Percentiles rank a stretch among this genome's conserved stretches.
Evolutionary conservation across 345 rosid species (phyloP).

Genomic region (Alliaria petiolata): DNA sequence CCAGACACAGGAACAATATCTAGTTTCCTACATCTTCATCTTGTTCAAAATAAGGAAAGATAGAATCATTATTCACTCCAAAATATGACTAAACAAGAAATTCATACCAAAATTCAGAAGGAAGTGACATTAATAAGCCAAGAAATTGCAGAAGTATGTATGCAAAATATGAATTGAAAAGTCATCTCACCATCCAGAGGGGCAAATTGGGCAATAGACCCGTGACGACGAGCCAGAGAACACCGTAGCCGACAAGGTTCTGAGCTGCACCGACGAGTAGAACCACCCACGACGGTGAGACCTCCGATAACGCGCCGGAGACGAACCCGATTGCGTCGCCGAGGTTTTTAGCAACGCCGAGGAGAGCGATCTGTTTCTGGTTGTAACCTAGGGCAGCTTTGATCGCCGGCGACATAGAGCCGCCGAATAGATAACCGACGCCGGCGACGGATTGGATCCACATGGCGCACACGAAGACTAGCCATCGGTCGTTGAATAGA

Average conservation of each 20-base stretch:
- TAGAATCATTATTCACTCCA: no score
- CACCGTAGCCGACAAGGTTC: constrained; percentile 65
- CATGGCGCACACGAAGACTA: constrained; percentile 76
- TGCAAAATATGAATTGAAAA: no score
- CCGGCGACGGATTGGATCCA: constrained; percentile 63
- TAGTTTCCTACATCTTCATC: no score
- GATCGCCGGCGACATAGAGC: constrained; percentile 79
- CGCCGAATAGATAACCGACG: constrained; percentile 80
- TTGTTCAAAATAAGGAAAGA: no score
- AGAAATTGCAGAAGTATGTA: no score
- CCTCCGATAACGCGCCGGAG: constrained; percentile 60
- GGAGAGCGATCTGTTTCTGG: constrained; percentile 68
- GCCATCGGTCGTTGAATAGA: constrained; percentile 61
- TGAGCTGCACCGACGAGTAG: constrained; percentile 56
- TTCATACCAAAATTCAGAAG: no score
- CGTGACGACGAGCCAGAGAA: constrained; percentile 63
- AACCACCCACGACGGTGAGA: constrained; percentile 58
- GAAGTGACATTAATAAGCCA: no score
- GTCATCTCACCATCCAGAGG: constrained; percentile 76
- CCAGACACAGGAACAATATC: no score
- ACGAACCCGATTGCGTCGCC: constrained; percentile 67
- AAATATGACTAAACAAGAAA: no score
- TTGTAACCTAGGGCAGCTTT: constrained; percentile 62
- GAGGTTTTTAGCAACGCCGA: constrained; percentile 82
- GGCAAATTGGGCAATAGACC: constrained; percentile 56